Evolutionary conservation across 2,329 filamentous ascomycete species (phyloP).

Genomic region (Cyphellophora attinorum): DNA sequence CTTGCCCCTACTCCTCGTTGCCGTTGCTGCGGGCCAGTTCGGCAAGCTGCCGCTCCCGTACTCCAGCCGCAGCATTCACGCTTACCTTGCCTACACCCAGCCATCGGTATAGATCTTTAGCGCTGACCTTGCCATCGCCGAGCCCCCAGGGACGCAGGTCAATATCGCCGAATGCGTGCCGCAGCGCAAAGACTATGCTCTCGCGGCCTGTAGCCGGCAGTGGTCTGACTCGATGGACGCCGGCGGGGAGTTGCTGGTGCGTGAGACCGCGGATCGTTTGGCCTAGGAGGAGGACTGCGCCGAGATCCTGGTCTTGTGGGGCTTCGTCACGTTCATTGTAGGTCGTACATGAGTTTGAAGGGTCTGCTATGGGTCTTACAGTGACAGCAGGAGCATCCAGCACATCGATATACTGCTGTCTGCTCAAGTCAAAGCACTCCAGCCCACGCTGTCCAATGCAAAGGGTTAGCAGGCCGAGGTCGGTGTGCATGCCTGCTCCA

Average conservation of each 20-base stretch:
- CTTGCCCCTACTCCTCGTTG: no score
- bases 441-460: conserved; percentile 20
- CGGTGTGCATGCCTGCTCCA: conserved; percentile 19
- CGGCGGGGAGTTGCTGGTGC: conserved; percentile 12
- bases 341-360: no score
- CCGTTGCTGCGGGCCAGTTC: no score
- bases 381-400: conserved; percentile 10
- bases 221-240: conserved; percentile 19
- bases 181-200: conserved; percentile 20
- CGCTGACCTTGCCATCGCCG: conserved; percentile 13
- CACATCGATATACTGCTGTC: conserved; percentile 8
- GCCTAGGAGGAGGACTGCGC: conserved; percentile 18
- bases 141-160: conserved; percentile 17
- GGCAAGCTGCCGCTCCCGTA: conserved; percentile 29
- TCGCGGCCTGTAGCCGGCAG: conserved; percentile 16
- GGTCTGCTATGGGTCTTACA: conserved; percentile 6
- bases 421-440: conserved; percentile 15
- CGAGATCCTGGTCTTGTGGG: no score
- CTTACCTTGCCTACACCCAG: conserved; percentile 19
- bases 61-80: conserved; percentile 29
- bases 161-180: conserved; percentile 16
- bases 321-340: no score
- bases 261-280: conserved; percentile 17
- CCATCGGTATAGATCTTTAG: conserved; percentile 14
- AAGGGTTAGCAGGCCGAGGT: conserved; percentile 21